These are phyloP conservation scores for Aurantiochytrium sp. DNA, from an alignment of 108 stramenopile species.

Conservation along the genomic window DNA sequence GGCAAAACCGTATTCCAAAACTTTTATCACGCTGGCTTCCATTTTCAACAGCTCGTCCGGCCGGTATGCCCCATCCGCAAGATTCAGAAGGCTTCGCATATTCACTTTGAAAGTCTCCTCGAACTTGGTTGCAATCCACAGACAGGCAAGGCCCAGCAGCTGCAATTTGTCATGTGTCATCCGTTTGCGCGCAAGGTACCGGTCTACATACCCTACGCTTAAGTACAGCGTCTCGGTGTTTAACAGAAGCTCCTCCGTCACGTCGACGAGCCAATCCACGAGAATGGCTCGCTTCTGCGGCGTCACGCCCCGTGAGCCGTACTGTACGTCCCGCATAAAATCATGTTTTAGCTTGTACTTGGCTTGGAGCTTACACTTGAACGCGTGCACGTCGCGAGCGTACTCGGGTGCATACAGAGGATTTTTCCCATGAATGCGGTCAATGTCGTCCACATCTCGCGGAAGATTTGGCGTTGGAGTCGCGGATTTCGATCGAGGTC, in stretches of 20 bases:
- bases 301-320: constrained; percentile 29
- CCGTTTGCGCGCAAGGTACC: constrained; percentile 48
- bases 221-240: constrained; percentile 57
- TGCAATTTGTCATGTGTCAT: constrained; percentile 2
- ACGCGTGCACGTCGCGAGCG: background rate
- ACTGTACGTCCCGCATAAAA: background rate
- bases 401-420: background rate
- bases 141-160: constrained; percentile 55
- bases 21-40: constrained; percentile 58
- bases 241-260: constrained; percentile 64
- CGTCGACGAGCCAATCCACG: constrained; percentile 80
- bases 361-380: background rate
- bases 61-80: constrained; percentile 60
- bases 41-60: constrained; percentile 51
- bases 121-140: constrained; percentile 68
- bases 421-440: background rate
- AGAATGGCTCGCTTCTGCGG: constrained; percentile 68
- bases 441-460: background rate
- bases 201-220: constrained; percentile 60
- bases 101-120: constrained; percentile 50
- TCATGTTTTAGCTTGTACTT: background rate
- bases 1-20: constrained; percentile 49
- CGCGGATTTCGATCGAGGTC: no score
- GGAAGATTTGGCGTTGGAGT: background rate
- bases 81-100: constrained; percentile 59